Evolutionary conservation across 2,329 filamentous ascomycete genomes (phyloP).

Genomic region (Epichloe amarillans): DNA sequence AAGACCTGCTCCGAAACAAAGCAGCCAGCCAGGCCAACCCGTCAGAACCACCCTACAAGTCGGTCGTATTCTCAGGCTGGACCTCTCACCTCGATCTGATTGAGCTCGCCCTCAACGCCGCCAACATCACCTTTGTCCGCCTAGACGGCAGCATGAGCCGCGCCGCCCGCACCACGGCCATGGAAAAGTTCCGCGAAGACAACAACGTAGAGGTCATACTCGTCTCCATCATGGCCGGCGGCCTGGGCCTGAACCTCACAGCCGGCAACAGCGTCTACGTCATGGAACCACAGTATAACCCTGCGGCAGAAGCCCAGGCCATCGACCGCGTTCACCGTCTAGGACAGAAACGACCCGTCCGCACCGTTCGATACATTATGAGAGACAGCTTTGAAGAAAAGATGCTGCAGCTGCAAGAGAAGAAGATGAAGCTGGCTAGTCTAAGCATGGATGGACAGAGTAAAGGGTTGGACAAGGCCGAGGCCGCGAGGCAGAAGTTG

Average conservation of each 20-base stretch:
- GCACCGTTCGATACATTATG: slow-evolving; percentile 87
- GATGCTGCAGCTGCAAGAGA: slow-evolving; percentile 77
- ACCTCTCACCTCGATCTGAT: slow-evolving; percentile 90
- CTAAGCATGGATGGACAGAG: slow-evolving; percentile 63
- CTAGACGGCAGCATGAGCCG: slow-evolving; percentile 85
- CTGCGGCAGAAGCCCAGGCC: slow-evolving; percentile 85
- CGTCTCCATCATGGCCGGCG: slow-evolving; percentile 84
- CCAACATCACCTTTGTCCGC: slow-evolving; percentile 57
- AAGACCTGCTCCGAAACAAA: slow-evolving; percentile 55
- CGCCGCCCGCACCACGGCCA: slow-evolving; percentile 55
- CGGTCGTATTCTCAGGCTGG: slow-evolving; percentile 93
- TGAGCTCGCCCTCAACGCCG: slow-evolving; percentile 59
- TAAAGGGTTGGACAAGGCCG: slow-evolving; percentile 36
- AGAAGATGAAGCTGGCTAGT: slow-evolving; percentile 84
- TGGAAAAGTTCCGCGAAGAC: slow-evolving; percentile 67
- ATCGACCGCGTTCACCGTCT: slow-evolving; percentile 86
- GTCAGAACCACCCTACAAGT: slow-evolving; percentile 67
- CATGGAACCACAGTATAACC: slow-evolving; percentile 98
- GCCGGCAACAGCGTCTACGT: slow-evolving; percentile 79
- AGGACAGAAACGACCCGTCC: slow-evolving; percentile 78
- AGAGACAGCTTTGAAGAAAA: slow-evolving; percentile 82
- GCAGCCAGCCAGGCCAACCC: slow-evolving; percentile 47
- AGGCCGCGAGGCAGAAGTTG: slow-evolving; percentile 47
- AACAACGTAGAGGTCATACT: slow-evolving; percentile 63
- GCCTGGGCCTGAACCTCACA: slow-evolving; percentile 82